Evolutionary conservation across 305 asterid species (phyloP), one percentile per base, ranked within the genome.

Genomic region (Ajuga reptans): DNA sequence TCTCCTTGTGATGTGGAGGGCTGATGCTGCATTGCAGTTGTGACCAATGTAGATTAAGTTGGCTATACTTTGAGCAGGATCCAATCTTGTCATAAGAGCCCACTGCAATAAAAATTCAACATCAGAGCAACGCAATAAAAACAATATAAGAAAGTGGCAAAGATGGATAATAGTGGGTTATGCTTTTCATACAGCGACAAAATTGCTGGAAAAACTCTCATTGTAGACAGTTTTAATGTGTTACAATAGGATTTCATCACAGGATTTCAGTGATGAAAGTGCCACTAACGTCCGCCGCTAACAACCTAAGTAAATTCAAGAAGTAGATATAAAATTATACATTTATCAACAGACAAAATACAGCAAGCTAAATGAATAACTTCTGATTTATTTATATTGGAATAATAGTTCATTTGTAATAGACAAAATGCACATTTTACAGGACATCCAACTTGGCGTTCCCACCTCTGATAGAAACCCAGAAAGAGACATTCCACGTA

Each of bases 71-170:
- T 85, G 86, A 77, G 83, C 79, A 45, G 99, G 99, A 68, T 87
- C 92, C 78, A 94, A 78, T 78, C 78, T 79, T 72, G 99, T 94
- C 98, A 91, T 91, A 73, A 94, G 93, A 74, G 87, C 90, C 98
- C 99, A 94, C 98, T 94, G 92, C 85, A 83, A 81, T 62, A 82
- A 18, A 73, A 67, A 59, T 72, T 74, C 76, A 62, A 80, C 37
- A 78, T 78, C 47, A 77, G 83, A 72, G 55, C 24, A 71, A 65
- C 75, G 68, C 64, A 73, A 69, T 69, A 74, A 74, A 70, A 56
- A 57, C 39, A 61, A 55, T 65, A 66, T 36, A 31, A 58, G 33
- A 41, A 37, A 59, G 42, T 56, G 29, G 10, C 41, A 37, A 34
- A 66, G 67, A 53, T 39, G 46, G 42, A 29, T 9, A 9, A 66